phyloP scores from a whole-genome alignment of 2,329 filamentous ascomycete species.

The Botrytis porri region DNA sequence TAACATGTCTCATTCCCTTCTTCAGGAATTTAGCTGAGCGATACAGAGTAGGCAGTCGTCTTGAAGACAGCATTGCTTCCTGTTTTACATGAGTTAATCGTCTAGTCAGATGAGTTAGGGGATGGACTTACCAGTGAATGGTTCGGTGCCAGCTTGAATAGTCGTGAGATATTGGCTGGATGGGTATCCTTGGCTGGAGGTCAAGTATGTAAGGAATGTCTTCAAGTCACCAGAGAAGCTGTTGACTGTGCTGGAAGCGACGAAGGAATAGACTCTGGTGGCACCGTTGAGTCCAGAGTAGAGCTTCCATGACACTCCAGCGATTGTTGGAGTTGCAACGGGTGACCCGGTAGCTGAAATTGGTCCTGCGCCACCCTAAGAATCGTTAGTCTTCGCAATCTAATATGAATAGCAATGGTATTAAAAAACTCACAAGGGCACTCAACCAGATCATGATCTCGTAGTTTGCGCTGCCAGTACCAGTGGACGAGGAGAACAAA shows the following conservation, averaged over 20 bases:
- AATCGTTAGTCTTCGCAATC: background rate
- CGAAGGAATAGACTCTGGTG: constrained; percentile 61
- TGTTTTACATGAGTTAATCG: background rate
- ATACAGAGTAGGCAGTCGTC: constrained; percentile 39
- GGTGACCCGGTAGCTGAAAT: constrained; percentile 51
- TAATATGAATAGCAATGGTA: background rate
- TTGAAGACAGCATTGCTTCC: constrained; percentile 48
- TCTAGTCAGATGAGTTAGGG: too few species aligned
- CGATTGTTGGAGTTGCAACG: constrained; percentile 53
- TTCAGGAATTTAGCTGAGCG: constrained; percentile 17
- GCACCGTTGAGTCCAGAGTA: constrained; percentile 59
- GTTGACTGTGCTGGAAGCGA: constrained; percentile 46
- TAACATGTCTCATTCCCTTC: background rate
- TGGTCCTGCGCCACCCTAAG: constrained; percentile 52
- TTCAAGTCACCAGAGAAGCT: constrained; percentile 56
- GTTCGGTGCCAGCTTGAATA: constrained; percentile 55
- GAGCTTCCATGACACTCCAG: constrained; percentile 54
- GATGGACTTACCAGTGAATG: constrained; percentile 44
- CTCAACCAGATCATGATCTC: constrained; percentile 66
- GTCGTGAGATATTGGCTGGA: constrained; percentile 52
- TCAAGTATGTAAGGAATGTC: constrained; percentile 56
- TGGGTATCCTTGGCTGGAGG: constrained; percentile 46
- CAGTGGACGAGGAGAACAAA: constrained; percentile 53
- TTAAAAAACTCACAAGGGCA: constrained; percentile 40
- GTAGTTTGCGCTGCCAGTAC: constrained; percentile 50